Evolutionary conservation across 805 yeast genomes (phyloP).

Genomic region (Metschnikowia similis): DNA sequence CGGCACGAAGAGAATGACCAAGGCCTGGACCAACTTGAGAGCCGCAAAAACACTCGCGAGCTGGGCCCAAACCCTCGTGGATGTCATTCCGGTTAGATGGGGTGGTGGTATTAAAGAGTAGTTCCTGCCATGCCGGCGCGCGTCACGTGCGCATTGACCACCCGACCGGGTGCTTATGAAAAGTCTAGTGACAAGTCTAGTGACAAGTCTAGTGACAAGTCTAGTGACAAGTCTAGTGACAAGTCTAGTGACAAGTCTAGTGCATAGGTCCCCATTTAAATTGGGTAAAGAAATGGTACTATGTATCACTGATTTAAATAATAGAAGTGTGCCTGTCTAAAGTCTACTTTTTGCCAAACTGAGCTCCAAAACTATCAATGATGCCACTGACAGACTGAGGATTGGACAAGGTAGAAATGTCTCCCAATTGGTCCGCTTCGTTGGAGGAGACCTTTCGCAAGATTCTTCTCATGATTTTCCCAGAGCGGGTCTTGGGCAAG

Average conservation of each 20-base stretch:
- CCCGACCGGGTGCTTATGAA: too few species aligned
- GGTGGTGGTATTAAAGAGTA: neutral
- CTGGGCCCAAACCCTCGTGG: neutral
- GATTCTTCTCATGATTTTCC: slow-evolving; percentile 84
- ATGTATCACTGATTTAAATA: too few species aligned
- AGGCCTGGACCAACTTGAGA: slow-evolving; percentile 36
- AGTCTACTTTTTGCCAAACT: slow-evolving; percentile 38
- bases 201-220: too few species aligned
- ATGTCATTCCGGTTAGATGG: neutral
- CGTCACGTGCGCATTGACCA: neutral
- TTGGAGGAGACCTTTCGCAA: slow-evolving; percentile 70
- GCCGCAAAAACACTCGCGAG: slow-evolving; percentile 20
- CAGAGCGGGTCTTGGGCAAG: slow-evolving; percentile 82
- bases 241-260: too few species aligned
- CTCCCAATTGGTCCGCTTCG: slow-evolving; percentile 80
- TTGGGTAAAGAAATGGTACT: too few species aligned
- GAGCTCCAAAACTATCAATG: slow-evolving; percentile 41
- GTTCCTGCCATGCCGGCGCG: neutral
- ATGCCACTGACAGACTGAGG: slow-evolving; percentile 69
- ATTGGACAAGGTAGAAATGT: slow-evolving; percentile 70
- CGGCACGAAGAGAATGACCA: slow-evolving; percentile 38
- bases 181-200: too few species aligned
- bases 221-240: too few species aligned
- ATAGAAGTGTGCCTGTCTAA: too few species aligned
- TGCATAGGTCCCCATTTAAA: too few species aligned